Evolutionary conservation across 352 stramenopile species (phyloP).

Genomic region (Globisporangium mamillatum): DNA sequence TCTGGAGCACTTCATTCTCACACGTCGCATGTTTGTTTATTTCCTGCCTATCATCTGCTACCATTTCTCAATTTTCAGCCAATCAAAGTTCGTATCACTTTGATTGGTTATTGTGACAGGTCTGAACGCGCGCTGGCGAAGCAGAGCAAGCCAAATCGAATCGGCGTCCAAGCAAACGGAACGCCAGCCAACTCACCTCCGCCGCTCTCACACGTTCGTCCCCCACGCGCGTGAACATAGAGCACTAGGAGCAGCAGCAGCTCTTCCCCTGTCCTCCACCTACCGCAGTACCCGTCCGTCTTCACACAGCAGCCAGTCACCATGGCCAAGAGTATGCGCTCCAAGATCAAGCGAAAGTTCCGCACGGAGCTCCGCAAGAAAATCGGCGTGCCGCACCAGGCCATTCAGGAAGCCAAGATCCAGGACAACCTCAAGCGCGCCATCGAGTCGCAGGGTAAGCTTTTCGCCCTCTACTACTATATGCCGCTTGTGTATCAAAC

Average conservation of each 20-base stretch:
- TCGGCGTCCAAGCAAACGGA: not conserved
- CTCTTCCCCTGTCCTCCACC: not conserved
- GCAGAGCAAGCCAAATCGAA: conserved; percentile 8
- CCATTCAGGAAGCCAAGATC: conserved; percentile 72
- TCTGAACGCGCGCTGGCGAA: not conserved
- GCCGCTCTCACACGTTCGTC: conserved; percentile 1
- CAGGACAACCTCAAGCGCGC: conserved; percentile 85
- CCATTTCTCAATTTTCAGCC: not conserved
- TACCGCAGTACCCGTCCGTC: not conserved
- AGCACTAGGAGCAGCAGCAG: conserved; percentile 3
- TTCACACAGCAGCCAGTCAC: conserved; percentile 18
- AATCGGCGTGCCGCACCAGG: conserved; percentile 75
- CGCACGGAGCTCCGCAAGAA: conserved; percentile 81
- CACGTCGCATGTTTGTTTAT: conserved; percentile 1
- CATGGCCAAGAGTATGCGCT: conserved; percentile 88
- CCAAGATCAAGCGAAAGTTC: conserved; percentile 90
- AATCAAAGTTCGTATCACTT: conserved; percentile 3
- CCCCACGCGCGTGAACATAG: not conserved
- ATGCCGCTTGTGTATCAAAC: not conserved
- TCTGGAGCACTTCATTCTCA: not conserved
- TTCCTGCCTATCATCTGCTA: not conserved
- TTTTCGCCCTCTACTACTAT: not conserved
- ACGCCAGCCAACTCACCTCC: not conserved
- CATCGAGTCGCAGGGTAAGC: conserved; percentile 58
- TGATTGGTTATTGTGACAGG: conserved; percentile 15